Base-by-base conservation (phyloP, 768 basidiomycete genomes). In the Tricholoma sp. region DNA sequence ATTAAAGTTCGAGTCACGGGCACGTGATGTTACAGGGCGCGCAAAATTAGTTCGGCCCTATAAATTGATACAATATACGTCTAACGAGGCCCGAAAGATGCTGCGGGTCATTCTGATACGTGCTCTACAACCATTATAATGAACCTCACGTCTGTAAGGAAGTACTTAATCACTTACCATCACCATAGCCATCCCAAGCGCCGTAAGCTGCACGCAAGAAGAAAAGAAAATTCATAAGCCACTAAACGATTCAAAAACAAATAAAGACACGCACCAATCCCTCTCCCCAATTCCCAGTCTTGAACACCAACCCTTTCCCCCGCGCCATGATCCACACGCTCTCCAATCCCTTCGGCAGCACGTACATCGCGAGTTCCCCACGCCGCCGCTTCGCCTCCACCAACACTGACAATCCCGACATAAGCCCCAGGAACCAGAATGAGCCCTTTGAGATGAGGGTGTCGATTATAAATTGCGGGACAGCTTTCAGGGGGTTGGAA, bases 341-440 rank as follows among this genome's bases (percentile, higher is more conserved):
- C 75, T 98, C 94, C 34, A 98, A 69, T 0, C 83, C 91, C 69
- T 94, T 91, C 4, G 96, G 96, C 22, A 98, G 72, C 1, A 86
- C 88, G 67, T 89, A 94, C 93, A 94, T 91, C 59, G 94, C 93
- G 61, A 98, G 74, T 72, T 98, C 96, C 1, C 83, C 89, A 4
- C 94, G 80, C n/a, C 96, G 79, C 64, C 87, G 81, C 74, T 83
- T 86, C 66, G 92, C 94, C 66, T 98, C 96, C 3, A 95, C 80
- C 57, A 97, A 83, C 50, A 98, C 72, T 7, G 91, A 80, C 10
- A 96, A 63, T 11, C 91, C 93, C 9, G 88, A 77, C 6, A 85
- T 70, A 43, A 91, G 76, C 0, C 94, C 94, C 2, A 83, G 78
- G 2, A 91, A 32, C 81, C 83, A 91, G 72, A 86, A 94, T 22